A percentile compares a stretch with the other conserved stretches of the same genome.
phyloP scores from a whole-genome alignment of 148 eudicot species.

The Mesembryanthemum crystallinum region DNA sequence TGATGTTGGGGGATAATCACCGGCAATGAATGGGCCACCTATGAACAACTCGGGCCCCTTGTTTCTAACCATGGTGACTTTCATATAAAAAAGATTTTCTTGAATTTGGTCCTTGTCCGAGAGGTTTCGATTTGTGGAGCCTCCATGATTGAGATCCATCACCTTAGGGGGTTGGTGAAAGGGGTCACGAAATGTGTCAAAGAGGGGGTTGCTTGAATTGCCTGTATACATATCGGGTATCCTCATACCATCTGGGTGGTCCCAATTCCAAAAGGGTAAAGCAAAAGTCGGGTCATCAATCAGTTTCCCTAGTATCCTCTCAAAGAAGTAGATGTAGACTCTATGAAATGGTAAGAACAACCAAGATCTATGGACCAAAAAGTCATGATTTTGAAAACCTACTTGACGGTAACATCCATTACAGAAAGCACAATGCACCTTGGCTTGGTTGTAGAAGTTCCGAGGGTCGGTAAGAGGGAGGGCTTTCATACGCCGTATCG shows the following conservation, averaged over 20 bases:
- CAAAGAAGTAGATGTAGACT: background rate
- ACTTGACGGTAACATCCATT: background rate
- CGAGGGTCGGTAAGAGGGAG: background rate
- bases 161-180: background rate
- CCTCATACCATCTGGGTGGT: background rate
- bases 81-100: background rate
- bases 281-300: background rate
- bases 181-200: background rate
- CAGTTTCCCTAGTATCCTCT: background rate
- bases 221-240: background rate
- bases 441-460: background rate
- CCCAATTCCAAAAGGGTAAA: background rate
- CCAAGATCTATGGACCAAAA: background rate
- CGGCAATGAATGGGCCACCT: background rate
- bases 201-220: background rate
- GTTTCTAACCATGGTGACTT: background rate
- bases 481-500: background rate
- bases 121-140: background rate
- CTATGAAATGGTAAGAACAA: background rate
- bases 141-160: background rate
- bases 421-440: background rate
- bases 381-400: background rate
- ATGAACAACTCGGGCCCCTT: background rate
- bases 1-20: background rate
- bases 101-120: background rate